These are phyloP conservation scores for Diplodia intermedia DNA, from an alignment of 2,329 filamentous ascomycete species.

Conservation along the genomic window DNA sequence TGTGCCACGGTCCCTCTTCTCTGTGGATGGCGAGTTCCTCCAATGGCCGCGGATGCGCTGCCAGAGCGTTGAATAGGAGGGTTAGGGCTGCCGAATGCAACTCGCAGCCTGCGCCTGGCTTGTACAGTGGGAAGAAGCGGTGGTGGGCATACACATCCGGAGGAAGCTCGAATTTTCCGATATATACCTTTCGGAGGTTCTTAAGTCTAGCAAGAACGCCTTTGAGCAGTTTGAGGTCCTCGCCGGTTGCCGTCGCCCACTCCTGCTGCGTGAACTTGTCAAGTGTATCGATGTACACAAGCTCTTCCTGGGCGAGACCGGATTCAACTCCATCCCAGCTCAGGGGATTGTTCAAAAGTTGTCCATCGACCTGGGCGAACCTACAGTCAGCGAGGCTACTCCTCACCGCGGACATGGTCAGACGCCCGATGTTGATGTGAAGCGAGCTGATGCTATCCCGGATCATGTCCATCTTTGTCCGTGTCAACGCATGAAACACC, in stretches of 20 bases:
- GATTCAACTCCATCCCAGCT: neutral
- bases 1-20: neutral
- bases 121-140: neutral
- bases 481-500: neutral
- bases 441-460: neutral
- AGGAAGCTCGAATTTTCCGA: neutral
- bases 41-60: neutral
- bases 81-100: neutral
- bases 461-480: neutral
- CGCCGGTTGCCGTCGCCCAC: neutral
- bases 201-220: neutral
- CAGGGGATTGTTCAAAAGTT: neutral
- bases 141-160: neutral
- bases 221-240: neutral
- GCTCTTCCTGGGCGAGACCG: neutral
- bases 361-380: too few species aligned
- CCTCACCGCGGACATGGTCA: too few species aligned
- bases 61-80: neutral
- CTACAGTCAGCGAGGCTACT: too few species aligned
- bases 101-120: neutral
- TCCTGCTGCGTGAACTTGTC: neutral
- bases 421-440: neutral
- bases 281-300: neutral
- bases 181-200: neutral
- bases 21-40: neutral